Conservation (phyloP, 106 monocot species). For the Vanilla planifolia region DNA sequence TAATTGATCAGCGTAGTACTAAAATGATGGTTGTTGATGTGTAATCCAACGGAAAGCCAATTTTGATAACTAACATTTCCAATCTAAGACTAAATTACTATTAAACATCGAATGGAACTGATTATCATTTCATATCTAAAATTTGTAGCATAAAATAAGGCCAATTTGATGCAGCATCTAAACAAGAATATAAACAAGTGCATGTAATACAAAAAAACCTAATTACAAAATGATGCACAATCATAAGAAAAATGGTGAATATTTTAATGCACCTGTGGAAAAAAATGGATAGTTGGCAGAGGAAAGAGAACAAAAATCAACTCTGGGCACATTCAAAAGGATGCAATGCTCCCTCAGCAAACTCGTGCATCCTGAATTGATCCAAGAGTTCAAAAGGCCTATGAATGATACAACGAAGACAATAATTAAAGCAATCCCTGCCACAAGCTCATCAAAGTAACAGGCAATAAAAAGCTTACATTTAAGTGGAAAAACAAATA, state of each 20-base stretch:
- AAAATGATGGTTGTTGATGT: too few relatives aligned
- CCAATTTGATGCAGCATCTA: neutral
- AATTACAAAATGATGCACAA: neutral
- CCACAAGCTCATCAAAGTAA: neutral
- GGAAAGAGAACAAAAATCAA: conserved; percentile 18
- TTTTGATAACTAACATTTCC: too few relatives aligned
- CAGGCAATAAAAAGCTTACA: neutral
- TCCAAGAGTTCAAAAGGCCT: conserved; percentile 86
- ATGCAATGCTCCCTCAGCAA: conserved; percentile 63
- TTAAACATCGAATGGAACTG: too few relatives aligned
- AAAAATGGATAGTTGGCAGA: neutral
- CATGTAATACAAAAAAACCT: neutral
- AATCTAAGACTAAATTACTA: too few relatives aligned
- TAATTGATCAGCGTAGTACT: too few relatives aligned
- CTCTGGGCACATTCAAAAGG: conserved; percentile 92
- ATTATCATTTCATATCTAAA: too few relatives aligned
- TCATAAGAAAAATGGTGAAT: neutral
- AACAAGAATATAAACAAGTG: neutral
- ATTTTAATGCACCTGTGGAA: neutral
- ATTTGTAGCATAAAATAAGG: too few relatives aligned
- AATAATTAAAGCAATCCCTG: neutral
- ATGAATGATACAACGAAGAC: conserved; percentile 8
- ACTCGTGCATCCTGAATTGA: conserved; percentile 73
- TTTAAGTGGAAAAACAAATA: neutral
- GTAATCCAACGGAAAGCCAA: too few relatives aligned